A percentile compares a stretch with the other conserved stretches of the same genome.
Conservation (phyloP, 805 yeast genomes). For the Maudiozyma pseudohumilis region DNA sequence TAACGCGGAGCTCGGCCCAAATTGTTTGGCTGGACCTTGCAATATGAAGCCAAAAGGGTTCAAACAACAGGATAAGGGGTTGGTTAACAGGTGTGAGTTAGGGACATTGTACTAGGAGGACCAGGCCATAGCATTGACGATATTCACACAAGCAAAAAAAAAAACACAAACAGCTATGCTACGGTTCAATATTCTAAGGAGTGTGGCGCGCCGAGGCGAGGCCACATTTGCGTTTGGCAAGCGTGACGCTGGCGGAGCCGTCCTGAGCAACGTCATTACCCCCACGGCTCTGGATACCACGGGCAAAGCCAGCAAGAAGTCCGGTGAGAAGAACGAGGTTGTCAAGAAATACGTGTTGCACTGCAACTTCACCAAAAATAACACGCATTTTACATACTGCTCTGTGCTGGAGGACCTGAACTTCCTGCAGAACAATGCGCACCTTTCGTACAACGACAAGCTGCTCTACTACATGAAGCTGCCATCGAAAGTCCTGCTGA, state of each 20-base stretch:
- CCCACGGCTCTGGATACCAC: not conserved
- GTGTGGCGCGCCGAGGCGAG: not conserved
- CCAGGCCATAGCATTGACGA: no score
- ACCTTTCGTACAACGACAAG: conserved; percentile 52
- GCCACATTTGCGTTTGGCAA: conserved; percentile 3
- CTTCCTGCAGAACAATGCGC: conserved; percentile 45
- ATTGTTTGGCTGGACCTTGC: no score
- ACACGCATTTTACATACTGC: conserved; percentile 68
- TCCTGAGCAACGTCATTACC: conserved; percentile 3
- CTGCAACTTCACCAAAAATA: conserved; percentile 71
- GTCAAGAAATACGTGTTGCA: conserved; percentile 53
- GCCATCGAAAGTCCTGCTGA: conserved; percentile 62
- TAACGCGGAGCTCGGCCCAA: no score
- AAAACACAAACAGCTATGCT: no score
- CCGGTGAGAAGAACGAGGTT: conserved; percentile 1
- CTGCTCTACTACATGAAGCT: conserved; percentile 69
- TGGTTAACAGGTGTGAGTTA: not conserved
- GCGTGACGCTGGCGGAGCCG: not conserved
- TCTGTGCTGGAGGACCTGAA: conserved; percentile 59
- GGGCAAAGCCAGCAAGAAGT: not conserved
- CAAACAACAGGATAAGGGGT: no score
- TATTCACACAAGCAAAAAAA: no score
- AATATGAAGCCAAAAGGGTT: no score
- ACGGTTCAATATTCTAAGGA: not conserved
- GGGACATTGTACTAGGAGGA: not conserved